These are phyloP conservation scores for Hypoxylon sp. DNA, from an alignment of 2,329 filamentous ascomycete genomes.

Conservation along the genomic window DNA sequence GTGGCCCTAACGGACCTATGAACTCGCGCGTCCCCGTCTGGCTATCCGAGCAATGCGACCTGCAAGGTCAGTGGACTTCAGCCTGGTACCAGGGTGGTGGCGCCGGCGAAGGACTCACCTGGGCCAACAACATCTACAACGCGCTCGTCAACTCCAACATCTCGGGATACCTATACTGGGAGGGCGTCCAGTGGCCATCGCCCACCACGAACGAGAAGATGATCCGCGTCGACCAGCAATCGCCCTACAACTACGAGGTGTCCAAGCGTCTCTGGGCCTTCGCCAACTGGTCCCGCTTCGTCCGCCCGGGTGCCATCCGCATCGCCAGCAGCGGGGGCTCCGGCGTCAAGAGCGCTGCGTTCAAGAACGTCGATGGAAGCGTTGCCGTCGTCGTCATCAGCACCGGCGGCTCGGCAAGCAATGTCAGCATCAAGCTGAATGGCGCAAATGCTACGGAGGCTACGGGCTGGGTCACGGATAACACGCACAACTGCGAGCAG, in stretches of 20 bases:
- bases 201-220: constrained; percentile 60
- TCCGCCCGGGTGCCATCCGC: constrained; percentile 57
- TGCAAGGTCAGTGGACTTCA: constrained; percentile 61
- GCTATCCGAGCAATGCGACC: constrained; percentile 64
- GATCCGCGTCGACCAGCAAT: constrained; percentile 62
- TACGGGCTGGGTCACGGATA: constrained; percentile 52
- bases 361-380: constrained; percentile 57
- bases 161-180: constrained; percentile 70
- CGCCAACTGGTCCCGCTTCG: constrained; percentile 58
- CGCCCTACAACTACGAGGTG: constrained; percentile 54
- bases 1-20: constrained; percentile 53
- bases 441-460: constrained; percentile 37
- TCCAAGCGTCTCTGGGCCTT: constrained; percentile 59
- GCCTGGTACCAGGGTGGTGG: constrained; percentile 64
- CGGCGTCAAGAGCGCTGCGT: constrained; percentile 55
- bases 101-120: constrained; percentile 67
- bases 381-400: constrained; percentile 57
- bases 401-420: constrained; percentile 39
- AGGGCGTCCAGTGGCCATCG: constrained; percentile 54
- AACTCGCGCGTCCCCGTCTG: constrained; percentile 59
- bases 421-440: constrained; percentile 38
- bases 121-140: constrained; percentile 68
- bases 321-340: constrained; percentile 51
- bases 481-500: constrained; percentile 45
- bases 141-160: constrained; percentile 64